These are phyloP conservation scores for Nannochloropsis gaditana DNA, from an alignment of 108 stramenopile genomes.

Conservation along the genomic window DNA sequence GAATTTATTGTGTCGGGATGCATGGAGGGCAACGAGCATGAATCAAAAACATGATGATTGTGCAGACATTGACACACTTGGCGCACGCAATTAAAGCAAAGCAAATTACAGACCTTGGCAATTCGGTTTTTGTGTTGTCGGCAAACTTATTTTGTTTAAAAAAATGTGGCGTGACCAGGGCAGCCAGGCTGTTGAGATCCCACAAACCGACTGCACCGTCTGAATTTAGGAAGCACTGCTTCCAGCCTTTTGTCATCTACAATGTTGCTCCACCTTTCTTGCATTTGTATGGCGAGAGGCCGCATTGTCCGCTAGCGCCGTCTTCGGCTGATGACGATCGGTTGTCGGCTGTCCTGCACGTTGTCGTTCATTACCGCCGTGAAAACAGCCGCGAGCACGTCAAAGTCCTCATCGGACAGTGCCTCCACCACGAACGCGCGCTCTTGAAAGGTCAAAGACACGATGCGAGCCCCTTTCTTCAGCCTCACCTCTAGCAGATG, in stretches of 20 bases:
- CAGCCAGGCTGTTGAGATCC: too few relatives aligned
- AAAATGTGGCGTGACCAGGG: too few relatives aligned
- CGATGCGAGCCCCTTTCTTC: neutral
- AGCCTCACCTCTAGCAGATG: neutral
- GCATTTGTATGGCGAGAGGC: neutral
- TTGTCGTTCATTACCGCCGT: neutral
- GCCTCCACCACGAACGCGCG: neutral
- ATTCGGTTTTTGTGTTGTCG: too few relatives aligned
- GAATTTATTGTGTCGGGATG: neutral
- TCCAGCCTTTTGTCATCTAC: neutral
- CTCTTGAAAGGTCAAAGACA: neutral
- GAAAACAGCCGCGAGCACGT: neutral
- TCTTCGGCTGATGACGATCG: neutral
- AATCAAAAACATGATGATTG: too few relatives aligned
- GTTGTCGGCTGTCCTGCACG: neutral
- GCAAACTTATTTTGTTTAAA: too few relatives aligned
- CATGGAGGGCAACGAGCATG: too few relatives aligned
- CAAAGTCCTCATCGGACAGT: neutral
- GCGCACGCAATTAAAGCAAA: too few relatives aligned
- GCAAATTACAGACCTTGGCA: too few relatives aligned
- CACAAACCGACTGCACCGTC: too few relatives aligned
- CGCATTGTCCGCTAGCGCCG: neutral
- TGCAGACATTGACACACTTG: too few relatives aligned
- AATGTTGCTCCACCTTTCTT: neutral
- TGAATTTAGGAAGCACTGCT: neutral